Evolutionary conservation across 768 basidiomycete genomes (phyloP).

Genomic region (Naematelia encephala): DNA sequence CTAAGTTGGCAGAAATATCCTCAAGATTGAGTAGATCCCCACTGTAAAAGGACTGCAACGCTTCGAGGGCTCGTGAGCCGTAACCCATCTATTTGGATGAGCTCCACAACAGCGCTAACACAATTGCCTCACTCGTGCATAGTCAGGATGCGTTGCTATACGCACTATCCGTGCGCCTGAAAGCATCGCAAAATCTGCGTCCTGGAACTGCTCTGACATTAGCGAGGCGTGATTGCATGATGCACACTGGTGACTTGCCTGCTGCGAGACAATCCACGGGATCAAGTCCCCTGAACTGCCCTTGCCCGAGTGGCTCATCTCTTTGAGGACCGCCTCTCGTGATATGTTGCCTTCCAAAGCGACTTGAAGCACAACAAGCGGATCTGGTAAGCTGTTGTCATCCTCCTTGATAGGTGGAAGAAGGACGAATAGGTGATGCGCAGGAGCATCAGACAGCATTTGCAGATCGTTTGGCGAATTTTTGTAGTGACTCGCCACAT

Average conservation of each 20-base stretch:
- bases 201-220: constrained; percentile 72
- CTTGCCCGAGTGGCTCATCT: constrained; percentile 68
- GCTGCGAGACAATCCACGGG: constrained; percentile 88
- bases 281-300: constrained; percentile 94
- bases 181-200: constrained; percentile 83
- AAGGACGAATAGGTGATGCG: constrained; percentile 92
- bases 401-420: constrained; percentile 88
- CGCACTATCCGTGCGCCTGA: constrained; percentile 89
- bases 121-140: constrained; percentile 65
- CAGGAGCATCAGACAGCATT: constrained; percentile 91
- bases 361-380: constrained; percentile 91
- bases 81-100: constrained; percentile 77
- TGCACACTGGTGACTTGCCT: constrained; percentile 43
- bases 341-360: constrained; percentile 92
- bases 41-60: constrained; percentile 83
- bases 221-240: constrained; percentile 9
- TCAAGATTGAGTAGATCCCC: constrained; percentile 87
- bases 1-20: constrained; percentile 58
- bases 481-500: constrained; percentile 97
- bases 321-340: constrained; percentile 78
- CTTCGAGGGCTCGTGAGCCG: constrained; percentile 80
- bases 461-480: constrained; percentile 99
- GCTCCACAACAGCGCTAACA: not conserved
- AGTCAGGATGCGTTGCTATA: constrained; percentile 94
- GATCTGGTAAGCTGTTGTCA: constrained; percentile 86